Evolutionary conservation across 768 basidiomycete species (phyloP), one percentile per base, ranked within the genome.

Genomic region (Gloeopeniophorella convolvens): DNA sequence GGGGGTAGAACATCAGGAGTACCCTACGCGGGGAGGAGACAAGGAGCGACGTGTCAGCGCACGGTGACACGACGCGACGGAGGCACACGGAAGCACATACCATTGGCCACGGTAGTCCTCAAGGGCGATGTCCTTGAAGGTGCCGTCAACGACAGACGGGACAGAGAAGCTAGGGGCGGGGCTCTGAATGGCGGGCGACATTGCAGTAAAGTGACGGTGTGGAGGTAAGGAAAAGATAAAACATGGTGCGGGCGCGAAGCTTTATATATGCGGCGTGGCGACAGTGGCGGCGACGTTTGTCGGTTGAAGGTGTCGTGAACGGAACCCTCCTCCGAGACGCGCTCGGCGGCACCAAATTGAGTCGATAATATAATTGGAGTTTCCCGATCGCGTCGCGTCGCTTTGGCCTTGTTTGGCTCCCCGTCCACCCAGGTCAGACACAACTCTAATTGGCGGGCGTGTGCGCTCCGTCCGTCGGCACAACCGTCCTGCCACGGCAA

Each of bases 1-100:
- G 79, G 5, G 93, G 93, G 70, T 96, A 96, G 73, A 95, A 94
- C 67, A 95, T 77, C 15, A 96, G 79, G 30, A 93, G 76, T n/a
- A 94, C 83, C 91, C 92, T 93, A 50, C 7, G 15, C 47, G 10
- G 54, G 54, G 28, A 11, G 9, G 28, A 15, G 46, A 28, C 23
- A 27, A 27, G 62, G 72, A 37, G 45, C 80, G 11, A 24, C 48
- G 31, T 27, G 28, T 42, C 45, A 41, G 44, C 34, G 16, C 45
- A 32, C 36, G 34, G 28, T 49, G 45, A 21, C 27, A 37, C 82
- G n/a, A n/a, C n/a, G 78, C 83, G 16, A n/a, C 52, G 35, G 48
- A 45, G 42, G 26, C 48, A 31, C 42, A 20, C 13, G 39, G 32
- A 42, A 40, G 62, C 74, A 16, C 12, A 5, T 57, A 90, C 90